phyloP scores from a whole-genome alignment of 2,329 filamentous ascomycete genomes.

The Beauveria pseudobassiana region DNA sequence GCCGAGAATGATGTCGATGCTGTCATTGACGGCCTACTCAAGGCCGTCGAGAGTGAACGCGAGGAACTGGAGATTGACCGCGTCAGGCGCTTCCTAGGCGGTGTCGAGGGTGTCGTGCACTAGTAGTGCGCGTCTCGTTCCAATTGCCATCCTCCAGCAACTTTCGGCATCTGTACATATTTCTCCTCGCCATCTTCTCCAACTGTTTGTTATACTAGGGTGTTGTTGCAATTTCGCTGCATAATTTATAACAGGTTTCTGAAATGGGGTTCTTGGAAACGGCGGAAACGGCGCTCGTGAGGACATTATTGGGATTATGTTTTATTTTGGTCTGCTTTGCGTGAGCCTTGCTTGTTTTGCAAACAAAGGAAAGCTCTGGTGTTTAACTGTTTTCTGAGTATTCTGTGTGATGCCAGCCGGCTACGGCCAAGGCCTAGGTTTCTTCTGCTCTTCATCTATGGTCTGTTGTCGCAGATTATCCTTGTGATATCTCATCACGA shows the following conservation, averaged over 20 bases:
- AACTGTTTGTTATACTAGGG: not conserved
- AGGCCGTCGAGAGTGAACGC: slow-evolving; percentile 83
- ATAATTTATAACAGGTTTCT: not conserved
- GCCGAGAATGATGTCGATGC: slow-evolving; percentile 72
- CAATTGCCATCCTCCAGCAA: not conserved
- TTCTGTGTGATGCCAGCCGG: not conserved
- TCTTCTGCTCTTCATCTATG: not conserved
- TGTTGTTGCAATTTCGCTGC: not conserved
- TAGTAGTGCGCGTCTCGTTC: slow-evolving; percentile 20
- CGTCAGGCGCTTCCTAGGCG: slow-evolving; percentile 70
- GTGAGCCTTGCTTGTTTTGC: not conserved
- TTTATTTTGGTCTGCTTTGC: not conserved
- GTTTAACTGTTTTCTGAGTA: not conserved
- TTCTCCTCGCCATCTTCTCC: not conserved
- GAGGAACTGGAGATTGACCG: slow-evolving; percentile 68
- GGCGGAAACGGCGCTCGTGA: not conserved
- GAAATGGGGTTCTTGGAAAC: not conserved
- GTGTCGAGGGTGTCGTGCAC: slow-evolving; percentile 59
- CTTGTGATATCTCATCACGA: not conserved
- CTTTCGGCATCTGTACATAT: not conserved
- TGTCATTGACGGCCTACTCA: slow-evolving; percentile 69
- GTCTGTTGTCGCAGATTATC: not conserved
- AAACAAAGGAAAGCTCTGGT: not conserved
- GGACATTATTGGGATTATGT: not conserved
- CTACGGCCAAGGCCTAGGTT: not conserved